These are phyloP conservation scores for Aplosporella prunicola DNA, from an alignment of 2,329 filamentous ascomycete genomes.

Conservation along the genomic window DNA sequence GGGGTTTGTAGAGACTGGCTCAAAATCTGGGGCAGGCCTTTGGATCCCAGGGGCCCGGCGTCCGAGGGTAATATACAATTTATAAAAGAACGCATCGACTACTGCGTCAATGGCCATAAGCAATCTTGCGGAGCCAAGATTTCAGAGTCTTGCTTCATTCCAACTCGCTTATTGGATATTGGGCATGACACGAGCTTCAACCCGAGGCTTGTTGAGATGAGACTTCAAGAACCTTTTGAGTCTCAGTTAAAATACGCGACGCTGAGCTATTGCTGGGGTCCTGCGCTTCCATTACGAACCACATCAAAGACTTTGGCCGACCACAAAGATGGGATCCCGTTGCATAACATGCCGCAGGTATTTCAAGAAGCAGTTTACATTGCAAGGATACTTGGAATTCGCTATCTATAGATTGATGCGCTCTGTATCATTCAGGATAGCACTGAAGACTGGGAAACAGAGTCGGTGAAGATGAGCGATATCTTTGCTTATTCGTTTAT, in stretches of 20 bases:
- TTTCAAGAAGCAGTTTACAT: constrained; percentile 7
- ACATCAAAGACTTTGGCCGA: not conserved
- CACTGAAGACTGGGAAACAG: not conserved
- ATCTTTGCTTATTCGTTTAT: not conserved
- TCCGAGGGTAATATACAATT: not conserved
- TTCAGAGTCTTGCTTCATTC: not conserved
- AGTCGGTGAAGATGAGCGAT: not conserved
- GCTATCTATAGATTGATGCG: constrained; percentile 5
- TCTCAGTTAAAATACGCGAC: not conserved
- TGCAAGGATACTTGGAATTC: not conserved
- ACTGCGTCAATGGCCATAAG: not conserved
- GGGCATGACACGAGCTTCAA: not conserved
- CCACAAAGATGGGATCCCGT: not conserved
- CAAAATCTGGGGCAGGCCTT: not conserved
- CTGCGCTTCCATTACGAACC: not conserved
- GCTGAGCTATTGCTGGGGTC: constrained; percentile 2
- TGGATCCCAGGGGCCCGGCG: not conserved
- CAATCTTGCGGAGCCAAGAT: not conserved
- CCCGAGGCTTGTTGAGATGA: no score
- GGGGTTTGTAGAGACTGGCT: not conserved
- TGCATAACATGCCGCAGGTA: not conserved
- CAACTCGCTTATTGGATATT: not conserved
- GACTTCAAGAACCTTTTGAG: no score
- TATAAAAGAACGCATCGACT: not conserved
- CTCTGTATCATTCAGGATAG: constrained; percentile 1